Base-by-base conservation (phyloP, 2,329 filamentous ascomycete species). In the Xylariaceae sp. region DNA sequence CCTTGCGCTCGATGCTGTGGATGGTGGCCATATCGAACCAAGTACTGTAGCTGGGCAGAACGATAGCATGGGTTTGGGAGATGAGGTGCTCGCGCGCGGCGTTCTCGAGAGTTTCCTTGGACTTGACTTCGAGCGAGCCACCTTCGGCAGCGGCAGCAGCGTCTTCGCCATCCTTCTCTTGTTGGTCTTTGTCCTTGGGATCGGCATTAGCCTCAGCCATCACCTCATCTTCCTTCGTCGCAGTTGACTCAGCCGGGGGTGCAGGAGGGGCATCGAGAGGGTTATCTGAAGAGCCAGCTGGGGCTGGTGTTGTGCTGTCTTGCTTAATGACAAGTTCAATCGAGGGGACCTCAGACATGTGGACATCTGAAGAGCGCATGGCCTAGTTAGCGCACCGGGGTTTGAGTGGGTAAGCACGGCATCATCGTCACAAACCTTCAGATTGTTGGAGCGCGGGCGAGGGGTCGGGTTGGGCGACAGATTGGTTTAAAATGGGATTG, bases 1-100 rank as follows among this genome's bases (percentile, higher is more conserved):
- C 90, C 69, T 96, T 98, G 64, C 86, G 87, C 73, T 98, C 93
- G 58, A 96, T 86, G 49, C 82, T 81, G 67, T 96, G 88, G 62
- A 98, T 86, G 40, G 80, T 77, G 65, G 91, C 88, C 92, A 98
- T 96, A 68, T 98, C 93, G 66, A 98, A 98, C 93, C 93, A 98
- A 12, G 88, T 93, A 64, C 90, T 94, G 69, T 98, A 98, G 66
- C 92, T 97, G 19, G 93, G 93, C 19, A 98, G 81, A 52, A 98
- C 91, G 62, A 97, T 97, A 51, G 91, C 85, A 64, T 96, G 92
- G 34, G 90, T 94, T 70, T 98, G 93, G 12, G 88, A 83, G 50
- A 95, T 87, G 44, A 98, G 82, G 62, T 97, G 91, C 57, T 92
- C 87, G 54, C 92, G 88, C 41, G 93, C 94, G 4, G 89, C 85